Percentiles rank a stretch among this genome's conserved stretches.
Conservation (phyloP, 495 filamentous ascomycete genomes). For the Penicillium flavigenum region DNA sequence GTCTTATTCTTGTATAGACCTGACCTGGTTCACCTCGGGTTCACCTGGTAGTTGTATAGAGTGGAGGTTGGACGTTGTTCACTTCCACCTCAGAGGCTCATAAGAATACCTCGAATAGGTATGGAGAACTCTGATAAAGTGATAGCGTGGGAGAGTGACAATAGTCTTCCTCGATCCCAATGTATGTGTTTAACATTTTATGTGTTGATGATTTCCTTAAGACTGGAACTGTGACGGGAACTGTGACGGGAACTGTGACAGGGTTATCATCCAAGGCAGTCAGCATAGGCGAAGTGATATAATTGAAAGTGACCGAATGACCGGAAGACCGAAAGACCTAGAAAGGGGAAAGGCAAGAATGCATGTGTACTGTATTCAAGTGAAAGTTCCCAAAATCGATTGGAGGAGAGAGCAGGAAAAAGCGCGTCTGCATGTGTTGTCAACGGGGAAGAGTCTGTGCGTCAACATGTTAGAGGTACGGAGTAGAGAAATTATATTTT, state of each 20-base stretch:
- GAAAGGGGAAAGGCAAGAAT: not conserved
- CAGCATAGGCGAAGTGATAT: not conserved
- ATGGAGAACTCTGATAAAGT: not conserved
- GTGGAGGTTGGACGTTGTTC: too few species aligned
- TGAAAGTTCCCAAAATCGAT: constrained; percentile 4
- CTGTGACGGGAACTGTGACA: not conserved
- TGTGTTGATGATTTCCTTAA: too few species aligned
- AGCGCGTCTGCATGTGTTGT: constrained; percentile 14
- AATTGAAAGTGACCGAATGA: not conserved
- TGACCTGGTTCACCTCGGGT: not conserved
- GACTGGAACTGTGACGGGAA: not conserved
- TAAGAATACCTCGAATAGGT: not conserved
- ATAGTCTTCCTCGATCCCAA: not conserved
- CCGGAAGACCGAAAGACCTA: not conserved
- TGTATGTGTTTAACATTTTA: too few species aligned
- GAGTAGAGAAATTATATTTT: too few species aligned
- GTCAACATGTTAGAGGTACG: not conserved
- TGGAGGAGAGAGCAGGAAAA: constrained; percentile 7
- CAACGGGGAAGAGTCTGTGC: constrained; percentile 11
- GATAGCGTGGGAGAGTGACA: not conserved
- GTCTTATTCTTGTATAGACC: not conserved
- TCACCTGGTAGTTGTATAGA: too few species aligned
- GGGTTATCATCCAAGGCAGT: not conserved
- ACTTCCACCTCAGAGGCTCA: not conserved
- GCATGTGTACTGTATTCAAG: not conserved